Percentiles rank a stretch among this genome's conserved stretches.
phyloP scores from a whole-genome alignment of 768 basidiomycete genomes.

The Cystobasidium ongulense region DNA sequence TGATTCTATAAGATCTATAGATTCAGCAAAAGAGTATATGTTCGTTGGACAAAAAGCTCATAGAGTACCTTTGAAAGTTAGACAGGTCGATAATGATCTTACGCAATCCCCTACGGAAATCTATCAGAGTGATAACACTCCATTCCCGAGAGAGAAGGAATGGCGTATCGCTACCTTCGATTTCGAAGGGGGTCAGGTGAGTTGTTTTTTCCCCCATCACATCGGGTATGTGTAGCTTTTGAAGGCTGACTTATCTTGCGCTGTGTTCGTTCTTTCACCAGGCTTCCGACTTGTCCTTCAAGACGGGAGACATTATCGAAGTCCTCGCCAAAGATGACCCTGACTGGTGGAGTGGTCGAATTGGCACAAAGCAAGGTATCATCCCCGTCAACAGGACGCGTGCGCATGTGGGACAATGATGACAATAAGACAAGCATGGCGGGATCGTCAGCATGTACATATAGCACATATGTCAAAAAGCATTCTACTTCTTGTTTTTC shows the following conservation, averaged over 20 bases:
- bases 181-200: conserved; percentile 16
- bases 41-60: conserved; percentile 7
- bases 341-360: conserved; percentile 12
- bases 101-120: neutral
- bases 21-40: conserved; percentile 6
- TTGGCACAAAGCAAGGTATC: conserved; percentile 15
- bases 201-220: neutral
- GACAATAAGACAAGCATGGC: too few species aligned
- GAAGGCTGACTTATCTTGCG: too few species aligned
- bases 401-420: neutral
- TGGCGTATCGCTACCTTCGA: conserved; percentile 15
- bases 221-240: too few species aligned
- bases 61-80: neutral
- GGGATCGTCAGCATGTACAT: neutral
- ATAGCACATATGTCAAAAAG: too few species aligned
- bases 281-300: conserved; percentile 20
- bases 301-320: conserved; percentile 27
- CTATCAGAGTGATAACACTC: neutral
- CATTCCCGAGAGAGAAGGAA: neutral
- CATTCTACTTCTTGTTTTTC: too few species aligned
- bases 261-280: neutral
- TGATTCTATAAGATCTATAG: neutral
- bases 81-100: neutral
- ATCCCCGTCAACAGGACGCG: conserved; percentile 21
- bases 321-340: conserved; percentile 16